Conservation (phyloP, 2,329 filamentous ascomycete species). For the Talaromyces marneffei region DNA sequence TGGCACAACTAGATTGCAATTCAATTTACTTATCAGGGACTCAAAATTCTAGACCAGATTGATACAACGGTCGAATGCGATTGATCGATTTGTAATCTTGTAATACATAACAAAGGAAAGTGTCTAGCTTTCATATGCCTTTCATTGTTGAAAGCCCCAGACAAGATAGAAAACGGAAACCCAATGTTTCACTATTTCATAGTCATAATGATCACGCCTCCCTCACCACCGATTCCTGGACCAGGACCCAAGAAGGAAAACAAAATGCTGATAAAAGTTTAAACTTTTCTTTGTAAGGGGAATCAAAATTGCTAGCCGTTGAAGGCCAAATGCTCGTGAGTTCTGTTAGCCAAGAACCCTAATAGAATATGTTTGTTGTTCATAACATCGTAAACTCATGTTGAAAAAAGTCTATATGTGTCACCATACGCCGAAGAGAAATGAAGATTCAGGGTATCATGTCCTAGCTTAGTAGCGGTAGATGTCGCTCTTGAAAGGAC, state of each 20-base stretch:
- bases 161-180: background rate
- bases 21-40: background rate
- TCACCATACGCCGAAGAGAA: constrained; percentile 32
- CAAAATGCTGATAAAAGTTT: background rate
- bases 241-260: background rate
- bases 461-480: constrained; percentile 60
- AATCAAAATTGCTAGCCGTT: constrained; percentile 47
- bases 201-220: constrained; percentile 1
- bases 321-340: constrained; percentile 54
- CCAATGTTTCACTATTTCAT: background rate
- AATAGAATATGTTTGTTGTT: constrained; percentile 45
- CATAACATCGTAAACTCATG: constrained; percentile 58
- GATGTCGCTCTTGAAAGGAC: constrained; percentile 94
- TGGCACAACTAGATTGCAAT: background rate
- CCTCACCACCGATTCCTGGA: constrained; percentile 7
- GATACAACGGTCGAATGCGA: background rate
- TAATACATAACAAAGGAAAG: constrained; percentile 6
- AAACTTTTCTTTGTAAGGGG: constrained; percentile 1
- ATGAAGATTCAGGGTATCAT: constrained; percentile 20
- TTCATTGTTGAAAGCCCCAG: background rate
- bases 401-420: constrained; percentile 46
- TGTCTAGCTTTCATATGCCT: background rate
- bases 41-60: background rate
- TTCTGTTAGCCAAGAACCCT: constrained; percentile 37
- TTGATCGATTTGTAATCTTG: constrained; percentile 5